Base-by-base conservation (phyloP, 257 asterid genomes). In the Solanum chiquidenum region DNA sequence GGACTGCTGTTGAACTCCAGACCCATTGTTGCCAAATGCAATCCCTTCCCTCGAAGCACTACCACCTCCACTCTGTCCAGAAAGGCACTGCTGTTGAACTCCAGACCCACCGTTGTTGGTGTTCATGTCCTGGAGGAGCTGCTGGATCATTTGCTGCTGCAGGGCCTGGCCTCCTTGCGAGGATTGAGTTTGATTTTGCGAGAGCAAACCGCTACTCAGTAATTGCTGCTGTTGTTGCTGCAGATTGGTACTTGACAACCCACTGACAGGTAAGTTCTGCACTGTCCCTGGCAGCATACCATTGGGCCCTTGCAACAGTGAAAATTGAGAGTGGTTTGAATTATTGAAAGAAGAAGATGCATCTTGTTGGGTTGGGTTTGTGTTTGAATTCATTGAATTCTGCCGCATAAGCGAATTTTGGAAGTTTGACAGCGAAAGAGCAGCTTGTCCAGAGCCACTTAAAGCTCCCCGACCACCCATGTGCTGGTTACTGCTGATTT, bases 111-210 rank as follows among this genome's bases (percentile, higher is more conserved):
- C 89, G 52, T 86, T 92, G 83, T 92, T 93, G 90, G 89, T 91
- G 87, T 76, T 94, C 92, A 94, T 90, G 83, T 93, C 95, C 77
- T 94, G 98, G 86, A 91, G 85, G 76, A 92, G 60, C 66, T 94
- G 99, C 91, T 95, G 98, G 88, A 95, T 91, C 94, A 92, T 93
- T 46, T 94, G 98, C 44, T 94, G 98, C 29, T 96, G 98, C 60
- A 91, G 69, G n/a, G 92, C 92, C 90, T 93, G 98, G 91, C 89
- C 91, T 55, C 94, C 91, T 25, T 91, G 94, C 0, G 95, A 79
- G 23, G 90, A 71, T 89, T 89, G 88, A 42, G 93, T 76, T 23
- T 93, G 94, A 84, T 85, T 93, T 86, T 92, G 97, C 86, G 86
- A 90, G 14, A 87, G 87, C 31, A 88, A 86, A n/a, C 92, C 92